Base-by-base conservation (phyloP, 768 basidiomycete genomes). In the Trametes villosa region DNA sequence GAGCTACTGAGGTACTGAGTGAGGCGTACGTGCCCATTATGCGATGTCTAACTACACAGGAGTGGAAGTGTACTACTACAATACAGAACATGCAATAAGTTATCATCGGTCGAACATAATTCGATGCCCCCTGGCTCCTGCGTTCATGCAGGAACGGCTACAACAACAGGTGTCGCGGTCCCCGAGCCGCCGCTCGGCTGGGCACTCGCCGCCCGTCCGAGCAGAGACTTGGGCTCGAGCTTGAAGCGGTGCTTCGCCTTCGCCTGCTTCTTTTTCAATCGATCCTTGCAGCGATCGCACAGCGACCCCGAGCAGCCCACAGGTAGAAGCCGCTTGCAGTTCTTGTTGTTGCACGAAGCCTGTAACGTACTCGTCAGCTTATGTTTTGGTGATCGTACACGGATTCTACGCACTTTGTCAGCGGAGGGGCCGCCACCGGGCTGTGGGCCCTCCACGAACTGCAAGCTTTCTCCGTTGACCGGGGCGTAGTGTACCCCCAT, bases 241-340 rank as follows among this genome's bases (percentile, higher is more conserved):
- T 75, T 80, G 58, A 77, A 78, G 34, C 78, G 73, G 49, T 77
- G 73, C 68, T 79, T 82, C 49, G 76, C 73, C 70, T 75, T 76
- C 36, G 71, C 76, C 64, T 78, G 76, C 20, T 74, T 76, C 64
- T 76, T 81, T 76, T 79, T 84, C 55, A 83, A 71, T 38, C 76
- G 74, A 29, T 68, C 42, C 60, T 74, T 76, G 64, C 83, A 84
- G 44, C 75, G 77, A 15, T 76, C 76, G 60, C 83, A 85, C 34
- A 82, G 59, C 7, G 71, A 69, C 22, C 76, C 75, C 0, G 49
- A 15, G 9, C 64, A 34, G 26, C 65, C 66, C 7, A 51, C 26
- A 7, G 75, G 63, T 3, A 83, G 58, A 11, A 62, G 54, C 2
- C 82, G 79, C 50, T 62, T 72, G 65, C 83, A 84, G 7, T 68